These are phyloP conservation scores for Tylopilus vinaceipallidus DNA, from an alignment of 768 basidiomycete species.

Conservation along the genomic window DNA sequence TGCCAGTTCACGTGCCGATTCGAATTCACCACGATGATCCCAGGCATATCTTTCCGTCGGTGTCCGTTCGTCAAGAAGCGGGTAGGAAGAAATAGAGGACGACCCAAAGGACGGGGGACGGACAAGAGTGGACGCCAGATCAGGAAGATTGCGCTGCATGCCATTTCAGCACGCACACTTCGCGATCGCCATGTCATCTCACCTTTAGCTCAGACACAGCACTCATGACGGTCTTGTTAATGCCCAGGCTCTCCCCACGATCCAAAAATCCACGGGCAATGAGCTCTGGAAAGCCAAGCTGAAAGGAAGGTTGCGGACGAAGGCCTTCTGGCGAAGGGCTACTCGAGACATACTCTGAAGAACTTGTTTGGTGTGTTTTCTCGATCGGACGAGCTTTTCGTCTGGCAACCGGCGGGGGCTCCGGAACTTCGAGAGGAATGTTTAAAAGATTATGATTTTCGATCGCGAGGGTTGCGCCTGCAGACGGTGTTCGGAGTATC, in stretches of 20 bases:
- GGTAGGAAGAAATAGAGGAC: slow-evolving; percentile 49
- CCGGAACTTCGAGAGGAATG: slow-evolving; percentile 66
- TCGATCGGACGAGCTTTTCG: slow-evolving; percentile 36
- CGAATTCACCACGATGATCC: slow-evolving; percentile 68
- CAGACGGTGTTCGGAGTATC: slow-evolving; percentile 67
- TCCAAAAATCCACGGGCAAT: slow-evolving; percentile 72
- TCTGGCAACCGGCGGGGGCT: slow-evolving; percentile 38
- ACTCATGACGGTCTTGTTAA: slow-evolving; percentile 79
- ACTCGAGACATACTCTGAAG: slow-evolving; percentile 18
- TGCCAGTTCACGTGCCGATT: slow-evolving; percentile 63
- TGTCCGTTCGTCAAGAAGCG: slow-evolving; percentile 58
- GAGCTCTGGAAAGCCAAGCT: slow-evolving; percentile 65
- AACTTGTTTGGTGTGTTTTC: slow-evolving; percentile 28
- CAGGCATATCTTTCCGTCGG: slow-evolving; percentile 60
- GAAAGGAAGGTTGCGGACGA: slow-evolving; percentile 42
- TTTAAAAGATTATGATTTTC: slow-evolving; percentile 81
- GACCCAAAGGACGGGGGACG: slow-evolving; percentile 45
- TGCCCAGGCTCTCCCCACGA: slow-evolving; percentile 75
- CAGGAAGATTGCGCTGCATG: slow-evolving; percentile 78
- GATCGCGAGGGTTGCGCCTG: slow-evolving; percentile 73
- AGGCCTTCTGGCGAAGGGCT: slow-evolving; percentile 29
- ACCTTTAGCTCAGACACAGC: slow-evolving; percentile 79
- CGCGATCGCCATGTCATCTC: slow-evolving; percentile 18
- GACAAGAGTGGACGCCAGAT: slow-evolving; percentile 67
- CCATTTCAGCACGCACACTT: slow-evolving; percentile 8